Base-by-base conservation (phyloP, 164 flowering plant genomes). In the Aristolochia fimbriata region DNA sequence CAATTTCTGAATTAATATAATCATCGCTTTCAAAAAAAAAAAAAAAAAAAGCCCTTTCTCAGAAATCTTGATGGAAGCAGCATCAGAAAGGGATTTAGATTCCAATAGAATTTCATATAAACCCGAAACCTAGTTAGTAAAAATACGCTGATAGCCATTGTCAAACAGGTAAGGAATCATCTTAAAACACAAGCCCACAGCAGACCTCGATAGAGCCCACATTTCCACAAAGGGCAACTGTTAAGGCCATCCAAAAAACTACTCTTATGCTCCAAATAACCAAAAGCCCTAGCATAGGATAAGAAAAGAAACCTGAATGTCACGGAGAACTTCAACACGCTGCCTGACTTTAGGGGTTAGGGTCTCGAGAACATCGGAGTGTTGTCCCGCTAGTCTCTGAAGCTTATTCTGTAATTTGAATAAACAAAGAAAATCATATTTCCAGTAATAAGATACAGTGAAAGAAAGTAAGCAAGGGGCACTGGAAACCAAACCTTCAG, bases 321-420 rank as follows among this genome's bases (percentile, higher is more conserved):
- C 83, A 55, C 76, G 79, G 15, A 88, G 86, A 65, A 62, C 78
- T 65, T 86, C 90, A 0, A 88, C 91, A 12, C 96, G 83, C 74
- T 79, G 78, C 76, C 84, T 75, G 55, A 88, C 87, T 2, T 47
- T 62, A 0, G 88, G 85, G 0, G 87, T 23, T 15, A 88, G 66
- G n/a, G 58, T 74, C 68, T 83, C 86, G 0, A 88, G 77, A 14
- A 84, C 65, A 64, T 78, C 84, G 0, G 78, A 49, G 27, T 83
- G 87, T 59, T 82, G 76, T 47, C 89, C 84, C 15, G 84, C 83
- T 62, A 85, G 63, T 57, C 61, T 69, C 70, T 82, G 77, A n/a
- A 88, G 72, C 79, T 86, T 84, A 62, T 78, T 68, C 92, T 88
- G 72, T 73, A 10, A 70, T 11, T 27, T 20, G 17, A 21, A 4